These are phyloP conservation scores for Saccharomyces mikatae DNA, from an alignment of 805 yeast genomes.

Conservation along the genomic window DNA sequence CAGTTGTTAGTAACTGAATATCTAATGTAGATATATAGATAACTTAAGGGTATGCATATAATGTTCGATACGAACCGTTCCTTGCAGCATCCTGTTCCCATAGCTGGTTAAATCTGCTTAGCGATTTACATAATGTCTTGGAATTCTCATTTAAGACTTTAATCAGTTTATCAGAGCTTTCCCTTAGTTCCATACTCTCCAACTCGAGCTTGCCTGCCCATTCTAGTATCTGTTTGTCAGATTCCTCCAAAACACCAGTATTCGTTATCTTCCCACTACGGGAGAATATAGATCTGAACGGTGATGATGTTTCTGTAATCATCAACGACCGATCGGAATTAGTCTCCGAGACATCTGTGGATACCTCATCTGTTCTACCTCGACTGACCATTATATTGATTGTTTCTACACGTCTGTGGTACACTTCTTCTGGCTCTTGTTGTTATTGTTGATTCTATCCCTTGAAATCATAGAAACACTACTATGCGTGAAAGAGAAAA, in stretches of 20 bases:
- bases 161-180: slow-evolving; percentile 20
- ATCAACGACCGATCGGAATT: neutral
- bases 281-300: neutral
- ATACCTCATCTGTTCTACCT: slow-evolving; percentile 1
- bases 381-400: neutral
- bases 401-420: neutral
- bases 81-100: slow-evolving; percentile 4
- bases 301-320: slow-evolving; percentile 1
- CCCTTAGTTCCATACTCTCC: slow-evolving; percentile 39
- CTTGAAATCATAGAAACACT: neutral
- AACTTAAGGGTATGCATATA: neutral
- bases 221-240: slow-evolving; percentile 32
- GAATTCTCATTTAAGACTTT: slow-evolving; percentile 13
- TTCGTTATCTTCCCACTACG: neutral
- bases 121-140: slow-evolving; percentile 7
- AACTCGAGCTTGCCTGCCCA: slow-evolving; percentile 48
- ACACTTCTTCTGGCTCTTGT: neutral
- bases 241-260: slow-evolving; percentile 12
- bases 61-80: slow-evolving; percentile 9
- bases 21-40: neutral
- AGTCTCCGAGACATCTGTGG: slow-evolving; percentile 2
- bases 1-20: neutral
- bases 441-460: neutral
- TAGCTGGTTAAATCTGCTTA: slow-evolving; percentile 5
- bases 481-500: neutral